Evolutionary conservation across 2,329 filamentous ascomycete genomes (phyloP).

Genomic region (Penicillium psychrosexuale): DNA sequence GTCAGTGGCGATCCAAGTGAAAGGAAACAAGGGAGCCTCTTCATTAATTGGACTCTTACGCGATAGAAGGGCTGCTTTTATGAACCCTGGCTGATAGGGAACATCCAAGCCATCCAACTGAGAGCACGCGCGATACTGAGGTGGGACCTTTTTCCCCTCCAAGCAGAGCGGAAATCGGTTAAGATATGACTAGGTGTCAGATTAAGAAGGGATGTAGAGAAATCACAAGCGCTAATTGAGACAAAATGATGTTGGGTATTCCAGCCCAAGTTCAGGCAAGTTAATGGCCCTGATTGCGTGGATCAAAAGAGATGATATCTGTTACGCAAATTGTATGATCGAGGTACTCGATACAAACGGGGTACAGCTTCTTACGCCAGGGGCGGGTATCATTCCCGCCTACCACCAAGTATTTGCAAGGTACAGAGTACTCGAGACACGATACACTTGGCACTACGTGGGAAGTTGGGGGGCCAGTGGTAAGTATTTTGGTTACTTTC

Average conservation of each 20-base stretch:
- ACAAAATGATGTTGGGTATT: constrained; percentile 20
- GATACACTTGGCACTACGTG: background rate
- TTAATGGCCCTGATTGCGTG: constrained; percentile 24
- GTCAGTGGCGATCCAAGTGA: constrained; percentile 6
- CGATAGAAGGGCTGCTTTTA: constrained; percentile 16
- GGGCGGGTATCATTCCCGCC: constrained; percentile 1
- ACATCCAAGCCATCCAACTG: constrained; percentile 30
- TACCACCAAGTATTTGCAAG: background rate
- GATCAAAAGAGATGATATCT: constrained; percentile 14
- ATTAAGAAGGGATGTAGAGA: background rate
- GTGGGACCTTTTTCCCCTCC: constrained; percentile 18
- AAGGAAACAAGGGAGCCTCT: background rate
- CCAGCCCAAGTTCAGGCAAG: constrained; percentile 16
- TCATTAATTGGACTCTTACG: background rate
- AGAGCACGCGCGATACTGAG: constrained; percentile 29
- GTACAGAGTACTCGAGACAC: background rate
- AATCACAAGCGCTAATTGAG: constrained; percentile 9
- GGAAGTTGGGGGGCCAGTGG: background rate
- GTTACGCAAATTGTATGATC: constrained; percentile 18
- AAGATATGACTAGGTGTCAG: background rate
- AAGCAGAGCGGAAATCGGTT: constrained; percentile 13
- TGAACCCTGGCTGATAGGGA: constrained; percentile 19
- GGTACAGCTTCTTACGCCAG: constrained; percentile 8
- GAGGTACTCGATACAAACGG: constrained; percentile 12
- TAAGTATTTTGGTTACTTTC: background rate